Evolutionary conservation across 495 filamentous ascomycete genomes (phyloP).

Genomic region (Hyaloscypha hepaticicola): DNA sequence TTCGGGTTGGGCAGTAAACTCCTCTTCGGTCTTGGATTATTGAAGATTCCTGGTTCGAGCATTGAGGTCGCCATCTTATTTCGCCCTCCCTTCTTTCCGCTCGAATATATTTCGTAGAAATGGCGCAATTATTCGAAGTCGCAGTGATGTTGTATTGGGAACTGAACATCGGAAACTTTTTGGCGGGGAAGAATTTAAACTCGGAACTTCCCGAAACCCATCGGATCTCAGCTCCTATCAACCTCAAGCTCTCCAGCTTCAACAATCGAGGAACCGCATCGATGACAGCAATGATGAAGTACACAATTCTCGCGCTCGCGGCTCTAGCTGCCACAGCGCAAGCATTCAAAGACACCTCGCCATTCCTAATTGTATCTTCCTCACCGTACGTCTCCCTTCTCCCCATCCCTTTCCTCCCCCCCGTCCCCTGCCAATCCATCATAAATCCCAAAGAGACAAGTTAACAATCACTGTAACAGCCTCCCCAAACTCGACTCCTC

Average conservation of each 20-base stretch:
- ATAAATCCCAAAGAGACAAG: background rate
- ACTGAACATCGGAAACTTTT: constrained; percentile 4
- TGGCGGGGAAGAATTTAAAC: constrained; percentile 13
- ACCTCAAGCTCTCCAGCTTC: background rate
- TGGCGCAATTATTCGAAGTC: background rate
- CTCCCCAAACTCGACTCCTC: background rate
- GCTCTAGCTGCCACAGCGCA: constrained; percentile 57
- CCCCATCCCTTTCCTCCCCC: background rate
- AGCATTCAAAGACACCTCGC: constrained; percentile 82
- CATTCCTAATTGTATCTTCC: constrained; percentile 81
- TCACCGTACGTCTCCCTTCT: constrained; percentile 58
- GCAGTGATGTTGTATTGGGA: background rate
- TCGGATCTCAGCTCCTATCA: constrained; percentile 1
- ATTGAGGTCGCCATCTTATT: constrained; percentile 9
- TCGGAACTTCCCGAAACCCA: background rate
- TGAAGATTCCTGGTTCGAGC: constrained; percentile 40
- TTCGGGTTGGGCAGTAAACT: constrained; percentile 44
- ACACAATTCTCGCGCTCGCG: constrained; percentile 48
- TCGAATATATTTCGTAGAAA: background rate
- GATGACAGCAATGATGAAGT: constrained; percentile 32
- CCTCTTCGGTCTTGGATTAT: constrained; percentile 50
- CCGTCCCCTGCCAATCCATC: constrained; percentile 15
- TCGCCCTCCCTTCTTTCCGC: background rate
- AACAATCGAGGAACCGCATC: background rate
- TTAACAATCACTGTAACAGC: background rate